phyloP scores from a whole-genome alignment of 2,329 filamentous ascomycete species.

The Hypoxylon sp. region DNA sequence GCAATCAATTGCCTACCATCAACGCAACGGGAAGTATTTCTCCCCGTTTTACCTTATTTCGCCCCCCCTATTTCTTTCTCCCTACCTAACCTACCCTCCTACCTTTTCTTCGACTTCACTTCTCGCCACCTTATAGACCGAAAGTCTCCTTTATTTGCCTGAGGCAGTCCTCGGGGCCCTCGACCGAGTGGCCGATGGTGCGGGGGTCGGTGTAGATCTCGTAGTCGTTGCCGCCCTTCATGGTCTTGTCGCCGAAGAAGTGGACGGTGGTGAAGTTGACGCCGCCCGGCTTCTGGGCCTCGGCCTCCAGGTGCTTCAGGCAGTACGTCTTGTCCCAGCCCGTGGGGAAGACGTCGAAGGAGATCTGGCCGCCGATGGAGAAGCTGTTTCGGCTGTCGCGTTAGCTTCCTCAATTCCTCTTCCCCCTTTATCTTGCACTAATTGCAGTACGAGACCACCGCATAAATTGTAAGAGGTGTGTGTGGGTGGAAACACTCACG shows the following conservation, averaged over 20 bases:
- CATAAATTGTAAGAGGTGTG: too few species aligned
- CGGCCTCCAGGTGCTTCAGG: slow-evolving; percentile 84
- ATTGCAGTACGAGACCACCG: too few species aligned
- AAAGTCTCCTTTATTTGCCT: slow-evolving; percentile 85
- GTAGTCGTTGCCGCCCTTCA: slow-evolving; percentile 91
- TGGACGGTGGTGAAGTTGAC: slow-evolving; percentile 88
- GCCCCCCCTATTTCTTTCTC: neutral
- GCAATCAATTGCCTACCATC: neutral
- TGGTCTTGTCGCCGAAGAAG: slow-evolving; percentile 98
- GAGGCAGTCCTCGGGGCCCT: slow-evolving; percentile 84
- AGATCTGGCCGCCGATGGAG: slow-evolving; percentile 97
- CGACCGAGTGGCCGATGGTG: slow-evolving; percentile 87
- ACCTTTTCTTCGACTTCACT: slow-evolving; percentile 1
- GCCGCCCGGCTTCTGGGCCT: slow-evolving; percentile 76
- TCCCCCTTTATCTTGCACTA: too few species aligned
- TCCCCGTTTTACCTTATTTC: neutral
- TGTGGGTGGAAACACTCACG: slow-evolving; percentile 66
- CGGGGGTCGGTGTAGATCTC: slow-evolving; percentile 89
- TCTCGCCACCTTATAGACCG: slow-evolving; percentile 61
- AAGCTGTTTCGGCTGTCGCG: slow-evolving; percentile 65
- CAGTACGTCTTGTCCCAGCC: slow-evolving; percentile 99
- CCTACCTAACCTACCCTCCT: too few species aligned
- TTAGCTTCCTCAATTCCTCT: slow-evolving; percentile 9
- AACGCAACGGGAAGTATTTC: neutral
- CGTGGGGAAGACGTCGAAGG: slow-evolving; percentile 95